Conservation (phyloP, 2,329 filamentous ascomycete genomes). For the Samsoniella hepiali region DNA sequence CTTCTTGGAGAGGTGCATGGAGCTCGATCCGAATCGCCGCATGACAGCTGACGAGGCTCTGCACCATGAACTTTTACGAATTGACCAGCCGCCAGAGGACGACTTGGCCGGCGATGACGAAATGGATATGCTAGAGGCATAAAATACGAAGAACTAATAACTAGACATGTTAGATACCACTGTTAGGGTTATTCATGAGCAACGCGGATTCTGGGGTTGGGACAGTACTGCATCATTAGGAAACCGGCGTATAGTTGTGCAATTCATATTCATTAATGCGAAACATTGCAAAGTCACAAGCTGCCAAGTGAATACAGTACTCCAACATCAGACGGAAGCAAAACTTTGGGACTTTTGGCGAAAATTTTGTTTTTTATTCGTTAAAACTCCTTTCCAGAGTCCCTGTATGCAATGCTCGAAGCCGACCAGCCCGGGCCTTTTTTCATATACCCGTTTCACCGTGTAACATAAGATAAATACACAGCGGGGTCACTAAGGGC, state of each 20-base stretch:
- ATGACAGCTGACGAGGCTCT: conserved; percentile 75
- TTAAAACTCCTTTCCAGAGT: conserved; percentile 39
- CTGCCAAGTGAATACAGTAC: not conserved
- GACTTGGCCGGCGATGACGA: conserved; percentile 47
- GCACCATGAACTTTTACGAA: conserved; percentile 64
- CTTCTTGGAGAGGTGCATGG: conserved; percentile 70
- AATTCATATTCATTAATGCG: not conserved
- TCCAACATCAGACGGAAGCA: not conserved
- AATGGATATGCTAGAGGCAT: conserved; percentile 47
- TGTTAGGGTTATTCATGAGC: not conserved
- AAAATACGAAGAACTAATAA: not conserved
- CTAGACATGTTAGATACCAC: conserved; percentile 7
- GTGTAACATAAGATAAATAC: conserved; percentile 18
- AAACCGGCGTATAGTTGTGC: not conserved
- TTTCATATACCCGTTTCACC: conserved; percentile 19
- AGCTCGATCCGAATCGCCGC: conserved; percentile 69
- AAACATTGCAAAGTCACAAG: not conserved
- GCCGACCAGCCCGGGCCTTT: conserved; percentile 35
- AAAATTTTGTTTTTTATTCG: conserved; percentile 40
- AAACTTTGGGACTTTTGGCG: conserved; percentile 26
- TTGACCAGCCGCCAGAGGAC: conserved; percentile 29
- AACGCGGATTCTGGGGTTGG: not conserved
- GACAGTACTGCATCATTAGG: not conserved
- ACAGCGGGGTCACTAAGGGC: conserved; percentile 18
- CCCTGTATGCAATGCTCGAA: conserved; percentile 42